Base-by-base conservation (phyloP, 192 early-diverging fungal genomes). In the Pilaira anomala region DNA sequence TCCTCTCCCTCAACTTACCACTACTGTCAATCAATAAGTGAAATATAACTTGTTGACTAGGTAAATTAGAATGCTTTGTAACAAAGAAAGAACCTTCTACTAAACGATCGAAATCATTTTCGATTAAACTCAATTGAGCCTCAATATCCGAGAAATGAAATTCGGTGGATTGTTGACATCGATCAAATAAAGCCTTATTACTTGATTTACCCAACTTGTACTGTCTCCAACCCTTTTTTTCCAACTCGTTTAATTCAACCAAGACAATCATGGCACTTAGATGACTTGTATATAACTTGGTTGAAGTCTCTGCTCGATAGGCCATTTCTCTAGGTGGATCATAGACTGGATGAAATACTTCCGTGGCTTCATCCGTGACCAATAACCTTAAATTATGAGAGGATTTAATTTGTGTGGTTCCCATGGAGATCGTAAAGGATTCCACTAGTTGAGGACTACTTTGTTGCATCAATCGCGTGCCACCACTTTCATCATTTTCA, bases 111-210 rank as follows among this genome's bases (percentile, higher is more conserved):
- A 86, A 79, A 28, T 83, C 78, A 0, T 76, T 67, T 62, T 82
- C 76, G 36, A 90, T 73, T 7, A 67, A 67, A 39, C 76, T 64
- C 30, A 91, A 53, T 69, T 92, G 91, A 2, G 74, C 71, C 44
- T 87, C 84, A 39, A 92, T 74, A 39, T 79, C 71, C 7, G 86
- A 73, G 71, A 91, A 91, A 76, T 92, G 91, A 48, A 91, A 85
- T 57, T 92, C 91, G 0, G 89, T 90, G 13, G 87, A 82, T 16
- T 77, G 75, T 61, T 78, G 73, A 62, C 87, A 89, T 26, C 80
- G 69, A 49, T 78, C 50, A 72, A 91, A 88, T 28, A 92, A 78
- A 26, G 71, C 80, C 79, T 57, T 53, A 48, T 73, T 73, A 30
- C 68, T 71, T n/a, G 68, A 68, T 24, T 71, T 51, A 9, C 74